phyloP scores from a whole-genome alignment of 331 rosid species.

The Rhamnella rubrinervis region DNA sequence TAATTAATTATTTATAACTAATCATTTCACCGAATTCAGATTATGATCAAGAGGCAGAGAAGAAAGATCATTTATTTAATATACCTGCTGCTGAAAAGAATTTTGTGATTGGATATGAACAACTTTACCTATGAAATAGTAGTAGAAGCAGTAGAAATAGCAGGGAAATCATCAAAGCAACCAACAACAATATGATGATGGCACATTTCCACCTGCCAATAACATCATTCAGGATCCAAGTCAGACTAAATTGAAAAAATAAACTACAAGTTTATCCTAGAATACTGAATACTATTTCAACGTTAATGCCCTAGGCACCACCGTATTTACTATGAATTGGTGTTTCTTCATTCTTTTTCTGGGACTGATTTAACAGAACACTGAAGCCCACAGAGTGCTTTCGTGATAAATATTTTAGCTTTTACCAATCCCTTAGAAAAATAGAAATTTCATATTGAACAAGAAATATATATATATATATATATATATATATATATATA shows the following conservation, averaged over 20 bases:
- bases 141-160: conserved; percentile 76
- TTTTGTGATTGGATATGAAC: not conserved
- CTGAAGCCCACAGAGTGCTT: not conserved
- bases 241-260: conserved; percentile 24
- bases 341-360: not conserved
- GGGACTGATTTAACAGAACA: no score
- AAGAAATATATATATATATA: conserved; percentile 9
- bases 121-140: conserved; percentile 74
- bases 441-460: not conserved
- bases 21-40: not conserved
- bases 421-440: not conserved
- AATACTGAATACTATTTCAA: conserved; percentile 10
- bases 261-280: not conserved
- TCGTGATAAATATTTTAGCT: not conserved
- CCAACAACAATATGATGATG: conserved; percentile 63
- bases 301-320: conserved; percentile 3
- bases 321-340: not conserved
- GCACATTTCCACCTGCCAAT: conserved; percentile 93
- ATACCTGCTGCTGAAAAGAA: conserved; percentile 15
- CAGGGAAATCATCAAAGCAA: conserved; percentile 51
- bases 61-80: conserved; percentile 9
- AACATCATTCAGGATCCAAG: conserved; percentile 25
- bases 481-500: conserved; percentile 8
- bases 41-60: not conserved
- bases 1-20: not conserved